These are phyloP conservation scores for Vickermania ingenoplastis DNA, from an alignment of 208 protist genomes.

Conservation along the genomic window DNA sequence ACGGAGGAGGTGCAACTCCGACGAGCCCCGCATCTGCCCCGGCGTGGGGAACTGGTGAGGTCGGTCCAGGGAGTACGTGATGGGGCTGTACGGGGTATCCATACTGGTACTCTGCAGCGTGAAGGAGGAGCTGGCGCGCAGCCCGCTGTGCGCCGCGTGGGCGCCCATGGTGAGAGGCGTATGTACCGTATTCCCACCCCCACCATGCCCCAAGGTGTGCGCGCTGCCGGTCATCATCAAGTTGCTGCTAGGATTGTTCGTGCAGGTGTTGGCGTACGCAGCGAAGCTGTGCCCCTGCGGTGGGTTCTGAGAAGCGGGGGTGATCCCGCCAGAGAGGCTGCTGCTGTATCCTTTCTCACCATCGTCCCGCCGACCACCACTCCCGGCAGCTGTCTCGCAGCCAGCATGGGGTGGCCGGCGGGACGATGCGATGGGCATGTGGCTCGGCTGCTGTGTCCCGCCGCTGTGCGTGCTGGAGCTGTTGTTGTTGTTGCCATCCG, in stretches of 20 bases:
- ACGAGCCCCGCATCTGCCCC: not conserved
- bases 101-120: conserved; percentile 67
- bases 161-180: not conserved
- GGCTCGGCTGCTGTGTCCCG: not conserved
- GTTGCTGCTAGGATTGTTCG: not conserved
- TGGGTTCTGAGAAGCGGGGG: not conserved
- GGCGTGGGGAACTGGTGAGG: conserved; percentile 3
- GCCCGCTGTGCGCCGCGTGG: not conserved
- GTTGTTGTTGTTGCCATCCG: not conserved
- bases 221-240: not conserved
- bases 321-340: not conserved
- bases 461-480: not conserved
- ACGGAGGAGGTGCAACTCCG: not conserved
- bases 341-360: no score
- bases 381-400: not conserved
- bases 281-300: not conserved
- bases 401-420: not conserved
- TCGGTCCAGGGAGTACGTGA: conserved; percentile 75
- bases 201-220: not conserved
- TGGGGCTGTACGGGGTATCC: conserved; percentile 77
- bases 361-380: no score
- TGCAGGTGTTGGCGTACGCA: not conserved
- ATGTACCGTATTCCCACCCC: no score
- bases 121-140: conserved; percentile 36
- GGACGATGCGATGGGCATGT: not conserved